Base-by-base conservation (phyloP, 2,329 filamentous ascomycete genomes). In the Alternaria panax region DNA sequence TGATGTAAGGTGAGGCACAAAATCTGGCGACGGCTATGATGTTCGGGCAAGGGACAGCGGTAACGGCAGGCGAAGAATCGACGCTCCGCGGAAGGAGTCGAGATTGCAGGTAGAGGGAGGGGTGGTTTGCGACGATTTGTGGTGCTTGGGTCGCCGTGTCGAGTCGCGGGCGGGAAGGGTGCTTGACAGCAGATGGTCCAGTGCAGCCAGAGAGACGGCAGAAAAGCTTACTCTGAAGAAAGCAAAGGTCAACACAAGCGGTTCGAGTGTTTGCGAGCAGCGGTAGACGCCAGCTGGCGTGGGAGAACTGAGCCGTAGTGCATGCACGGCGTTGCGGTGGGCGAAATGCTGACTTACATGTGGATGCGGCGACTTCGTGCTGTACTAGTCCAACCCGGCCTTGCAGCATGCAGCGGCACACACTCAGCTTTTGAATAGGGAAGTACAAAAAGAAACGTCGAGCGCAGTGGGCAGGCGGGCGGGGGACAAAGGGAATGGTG, bases 211-310 rank as follows among this genome's bases (percentile, higher is more conserved):
- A 57, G 53, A 59, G 56, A 40, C 64, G 60, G 69, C 69, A 68
- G 67, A 59, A 62, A 63, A 61, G 62, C 62, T 60, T 62, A 66
- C 62, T 65, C 65, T 68, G 65, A 65, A 71, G 55, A 69, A 65
- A 63, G 62, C 65, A 68, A 54, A 50, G 56, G 67, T 64, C 27
- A 58, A 66, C 57, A 68, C 65, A 66, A 64, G 62, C 59, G 55
- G 55, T 58, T 57, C 27, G 27, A 48, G 57, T 38, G 50, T 36
- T 62, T 62, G 27, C 27, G 53, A 34, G 30, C 48, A 62, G 43
- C 16, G 28, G 20, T 28, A 34, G 43, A 51, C 38, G 59, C 57
- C 60, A 62, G 67, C 65, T 65, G 65, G 63, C 65, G 58, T 68
- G 67, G 59, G 52, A 58, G 54, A 51, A 63, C 62, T 14, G 52